A percentile compares a stretch with the other conserved stretches of the same genome.
Conservation (phyloP, 1,284 basidiomycete genomes). For the Puccinia triticina region DNA sequence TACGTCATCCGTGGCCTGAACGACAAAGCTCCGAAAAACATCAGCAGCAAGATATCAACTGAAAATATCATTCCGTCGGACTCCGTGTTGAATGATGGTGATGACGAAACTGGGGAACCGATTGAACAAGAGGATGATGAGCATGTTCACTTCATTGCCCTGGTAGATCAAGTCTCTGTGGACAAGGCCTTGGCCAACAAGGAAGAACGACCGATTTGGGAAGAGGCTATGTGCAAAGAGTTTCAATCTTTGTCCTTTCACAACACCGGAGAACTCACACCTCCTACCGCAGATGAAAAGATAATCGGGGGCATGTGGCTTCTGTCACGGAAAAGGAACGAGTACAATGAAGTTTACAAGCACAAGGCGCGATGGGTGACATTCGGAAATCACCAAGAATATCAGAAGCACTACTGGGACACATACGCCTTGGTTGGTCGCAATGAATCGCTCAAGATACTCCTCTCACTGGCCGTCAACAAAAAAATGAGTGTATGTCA, state of each 20-base stretch:
- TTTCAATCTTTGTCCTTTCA: background rate
- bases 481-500: too few relatives aligned
- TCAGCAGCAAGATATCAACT: background rate
- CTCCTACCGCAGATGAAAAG: background rate
- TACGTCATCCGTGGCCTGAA: background rate
- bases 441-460: too few relatives aligned
- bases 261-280: background rate
- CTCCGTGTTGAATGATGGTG: too few relatives aligned
- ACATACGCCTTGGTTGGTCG: too few relatives aligned
- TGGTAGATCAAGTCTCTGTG: background rate
- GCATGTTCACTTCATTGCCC: background rate
- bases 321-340: background rate
- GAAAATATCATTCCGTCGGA: background rate
- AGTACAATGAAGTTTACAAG: background rate
- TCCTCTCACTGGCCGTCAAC: too few relatives aligned
- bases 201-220: background rate
- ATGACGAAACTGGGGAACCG: background rate
- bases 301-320: slow-evolving; percentile 42
- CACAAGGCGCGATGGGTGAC: too few relatives aligned
- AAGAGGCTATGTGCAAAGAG: slow-evolving; percentile 4
- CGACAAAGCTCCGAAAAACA: background rate
- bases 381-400: too few relatives aligned
- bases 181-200: background rate
- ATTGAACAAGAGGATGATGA: background rate
- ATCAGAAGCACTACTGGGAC: too few relatives aligned